These are phyloP conservation scores for Fraxinus dipetala DNA, from an alignment of 305 asterid genomes.

Conservation along the genomic window DNA sequence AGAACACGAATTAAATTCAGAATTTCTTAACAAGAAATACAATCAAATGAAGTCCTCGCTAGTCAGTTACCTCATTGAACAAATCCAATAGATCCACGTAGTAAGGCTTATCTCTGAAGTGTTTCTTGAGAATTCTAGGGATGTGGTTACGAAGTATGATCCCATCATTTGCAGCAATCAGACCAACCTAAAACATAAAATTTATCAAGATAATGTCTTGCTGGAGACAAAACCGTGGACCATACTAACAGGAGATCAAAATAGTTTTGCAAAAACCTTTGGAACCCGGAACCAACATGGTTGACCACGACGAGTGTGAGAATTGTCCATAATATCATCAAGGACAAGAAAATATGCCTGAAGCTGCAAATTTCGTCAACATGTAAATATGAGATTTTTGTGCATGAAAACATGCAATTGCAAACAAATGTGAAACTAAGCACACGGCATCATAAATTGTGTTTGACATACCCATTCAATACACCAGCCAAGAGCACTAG, in stretches of 20 bases:
- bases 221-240: constrained; percentile 6
- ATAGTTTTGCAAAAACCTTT: constrained; percentile 45
- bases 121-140: constrained; percentile 87
- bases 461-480: constrained; percentile 81
- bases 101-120: constrained; percentile 75
- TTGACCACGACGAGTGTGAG: constrained; percentile 90
- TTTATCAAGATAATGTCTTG: constrained; percentile 19
- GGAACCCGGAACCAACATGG: constrained; percentile 85
- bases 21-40: constrained; percentile 4
- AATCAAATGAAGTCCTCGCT: constrained; percentile 10
- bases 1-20: constrained; percentile 8
- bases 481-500: constrained; percentile 92
- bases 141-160: constrained; percentile 83
- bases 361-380: constrained; percentile 52
- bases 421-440: constrained; percentile 4
- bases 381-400: constrained; percentile 16
- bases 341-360: constrained; percentile 93
- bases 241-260: constrained; percentile 1
- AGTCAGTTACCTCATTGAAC: constrained; percentile 73
- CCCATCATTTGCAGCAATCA: constrained; percentile 88
- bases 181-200: constrained; percentile 61
- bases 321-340: constrained; percentile 89
- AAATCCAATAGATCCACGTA: constrained; percentile 73
- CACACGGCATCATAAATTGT: constrained; percentile 2
- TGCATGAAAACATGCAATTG: background rate